Evolutionary conservation across 352 stramenopile species (phyloP).

Genomic region (Phytophthora pisi): DNA sequence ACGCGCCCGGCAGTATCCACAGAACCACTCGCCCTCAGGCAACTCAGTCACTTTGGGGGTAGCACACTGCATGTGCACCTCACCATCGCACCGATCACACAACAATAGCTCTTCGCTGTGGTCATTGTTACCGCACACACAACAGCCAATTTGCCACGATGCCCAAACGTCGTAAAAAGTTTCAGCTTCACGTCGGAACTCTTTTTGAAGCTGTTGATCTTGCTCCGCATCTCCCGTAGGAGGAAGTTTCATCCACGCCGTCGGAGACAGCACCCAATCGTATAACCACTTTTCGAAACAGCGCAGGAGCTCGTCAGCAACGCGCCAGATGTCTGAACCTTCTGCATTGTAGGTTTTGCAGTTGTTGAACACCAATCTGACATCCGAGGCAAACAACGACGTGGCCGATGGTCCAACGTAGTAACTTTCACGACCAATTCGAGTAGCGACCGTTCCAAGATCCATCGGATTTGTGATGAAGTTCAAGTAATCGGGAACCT

Average conservation of each 20-base stretch:
- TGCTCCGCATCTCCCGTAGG: slow-evolving; percentile 48
- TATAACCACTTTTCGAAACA: slow-evolving; percentile 90
- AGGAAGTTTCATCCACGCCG: slow-evolving; percentile 79
- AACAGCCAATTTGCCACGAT: slow-evolving; percentile 81
- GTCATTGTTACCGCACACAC: slow-evolving; percentile 73
- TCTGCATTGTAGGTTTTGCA: slow-evolving; percentile 88
- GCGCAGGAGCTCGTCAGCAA: slow-evolving; percentile 71
- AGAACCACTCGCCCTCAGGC: slow-evolving; percentile 86
- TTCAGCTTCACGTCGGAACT: slow-evolving; percentile 72
- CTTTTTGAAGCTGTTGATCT: slow-evolving; percentile 55
- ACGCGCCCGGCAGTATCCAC: slow-evolving; percentile 66
- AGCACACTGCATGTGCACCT: slow-evolving; percentile 88
- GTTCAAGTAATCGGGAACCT: slow-evolving; percentile 87
- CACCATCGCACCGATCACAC: slow-evolving; percentile 87
- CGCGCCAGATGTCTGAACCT: slow-evolving; percentile 79
- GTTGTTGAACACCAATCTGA: slow-evolving; percentile 88
- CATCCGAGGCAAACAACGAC: slow-evolving; percentile 83
- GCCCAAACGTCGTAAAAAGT: slow-evolving; percentile 74
- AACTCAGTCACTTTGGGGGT: slow-evolving; percentile 72
- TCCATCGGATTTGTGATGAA: slow-evolving; percentile 90
- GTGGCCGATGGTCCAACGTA: slow-evolving; percentile 75
- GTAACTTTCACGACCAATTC: slow-evolving; percentile 80
- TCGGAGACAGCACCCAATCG: slow-evolving; percentile 82
- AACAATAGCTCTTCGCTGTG: slow-evolving; percentile 83
- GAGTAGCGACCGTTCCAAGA: slow-evolving; percentile 77